Conservation (phyloP, 164 flowering plant species). For the Akebia trifoliata region DNA sequence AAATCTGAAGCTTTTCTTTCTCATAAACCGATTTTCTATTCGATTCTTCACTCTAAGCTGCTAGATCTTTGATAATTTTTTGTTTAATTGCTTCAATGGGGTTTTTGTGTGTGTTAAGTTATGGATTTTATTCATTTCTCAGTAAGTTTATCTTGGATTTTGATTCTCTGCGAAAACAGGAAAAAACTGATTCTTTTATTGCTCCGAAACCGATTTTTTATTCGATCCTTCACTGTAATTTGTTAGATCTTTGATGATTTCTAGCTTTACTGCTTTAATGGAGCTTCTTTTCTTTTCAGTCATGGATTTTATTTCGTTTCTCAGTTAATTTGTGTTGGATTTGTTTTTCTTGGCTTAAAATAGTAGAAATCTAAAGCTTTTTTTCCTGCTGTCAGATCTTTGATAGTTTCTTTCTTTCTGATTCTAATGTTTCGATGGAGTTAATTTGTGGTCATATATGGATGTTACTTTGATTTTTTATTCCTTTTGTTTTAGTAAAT, state of each 20-base stretch:
- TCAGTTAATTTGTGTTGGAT: not conserved
- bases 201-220: not conserved
- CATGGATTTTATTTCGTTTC: not conserved
- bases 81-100: too few relatives aligned
- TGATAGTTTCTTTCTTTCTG: not conserved
- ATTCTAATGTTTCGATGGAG: not conserved
- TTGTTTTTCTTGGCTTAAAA: too few relatives aligned
- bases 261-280: not conserved
- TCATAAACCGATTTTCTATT: not conserved
- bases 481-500: not conserved
- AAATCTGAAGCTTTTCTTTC: not conserved
- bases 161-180: not conserved
- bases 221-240: conserved; percentile 15
- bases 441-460: not conserved
- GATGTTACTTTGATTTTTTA: too few relatives aligned
- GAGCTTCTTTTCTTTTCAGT: not conserved
- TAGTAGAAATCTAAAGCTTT: too few relatives aligned
- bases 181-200: not conserved
- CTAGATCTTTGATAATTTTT: too few relatives aligned
- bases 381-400: too few relatives aligned
- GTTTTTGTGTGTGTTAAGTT: too few relatives aligned
- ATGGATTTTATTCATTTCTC: too few relatives aligned
- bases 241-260: conserved; percentile 2
- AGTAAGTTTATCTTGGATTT: not conserved
- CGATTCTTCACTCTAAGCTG: too few relatives aligned